A percentile compares a stretch with the other conserved stretches of the same genome.
Conservation (phyloP, 345 rosid genomes). For the Trapa incisa region DNA sequence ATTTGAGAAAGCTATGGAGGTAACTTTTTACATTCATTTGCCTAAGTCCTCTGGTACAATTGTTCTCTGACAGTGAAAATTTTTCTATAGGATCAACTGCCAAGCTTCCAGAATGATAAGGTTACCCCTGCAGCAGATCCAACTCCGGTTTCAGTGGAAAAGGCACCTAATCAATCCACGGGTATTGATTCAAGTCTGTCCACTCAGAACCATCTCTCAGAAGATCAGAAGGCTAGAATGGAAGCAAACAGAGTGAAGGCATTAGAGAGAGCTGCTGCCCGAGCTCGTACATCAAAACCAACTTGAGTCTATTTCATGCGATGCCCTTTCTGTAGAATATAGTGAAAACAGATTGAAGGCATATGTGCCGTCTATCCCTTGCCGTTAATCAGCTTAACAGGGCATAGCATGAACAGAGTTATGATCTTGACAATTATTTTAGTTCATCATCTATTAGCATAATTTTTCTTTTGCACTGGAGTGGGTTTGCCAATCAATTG, state of each 20-base stretch:
- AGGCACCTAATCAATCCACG: constrained; percentile 10
- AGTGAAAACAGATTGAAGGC: too few species aligned
- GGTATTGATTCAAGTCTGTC: constrained; percentile 12
- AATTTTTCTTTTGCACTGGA: not conserved
- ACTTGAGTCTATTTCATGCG: not conserved
- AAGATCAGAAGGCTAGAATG: constrained; percentile 63
- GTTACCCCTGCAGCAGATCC: not conserved
- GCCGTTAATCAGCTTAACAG: not conserved
- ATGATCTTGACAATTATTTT: not conserved
- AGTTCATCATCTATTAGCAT: not conserved
- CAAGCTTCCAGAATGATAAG: not conserved
- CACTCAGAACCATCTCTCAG: constrained; percentile 31
- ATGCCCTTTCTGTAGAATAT: too few species aligned
- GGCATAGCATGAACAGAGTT: not conserved
- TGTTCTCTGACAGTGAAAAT: not conserved
- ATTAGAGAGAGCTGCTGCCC: constrained; percentile 52
- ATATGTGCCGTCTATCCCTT: not conserved
- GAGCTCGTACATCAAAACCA: constrained; percentile 9
- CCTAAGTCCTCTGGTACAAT: not conserved
- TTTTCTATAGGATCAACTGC: constrained; percentile 5
- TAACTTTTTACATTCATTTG: constrained; percentile 12
- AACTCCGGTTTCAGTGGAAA: constrained; percentile 4
- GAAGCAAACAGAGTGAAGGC: constrained; percentile 75
- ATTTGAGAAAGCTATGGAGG: constrained; percentile 34
- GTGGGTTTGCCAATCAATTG: not conserved